A percentile compares a stretch with the other conserved stretches of the same genome.
These are phyloP conservation scores for Aureobasidium pullulans DNA, from an alignment of 2,329 filamentous ascomycete genomes.

Conservation along the genomic window DNA sequence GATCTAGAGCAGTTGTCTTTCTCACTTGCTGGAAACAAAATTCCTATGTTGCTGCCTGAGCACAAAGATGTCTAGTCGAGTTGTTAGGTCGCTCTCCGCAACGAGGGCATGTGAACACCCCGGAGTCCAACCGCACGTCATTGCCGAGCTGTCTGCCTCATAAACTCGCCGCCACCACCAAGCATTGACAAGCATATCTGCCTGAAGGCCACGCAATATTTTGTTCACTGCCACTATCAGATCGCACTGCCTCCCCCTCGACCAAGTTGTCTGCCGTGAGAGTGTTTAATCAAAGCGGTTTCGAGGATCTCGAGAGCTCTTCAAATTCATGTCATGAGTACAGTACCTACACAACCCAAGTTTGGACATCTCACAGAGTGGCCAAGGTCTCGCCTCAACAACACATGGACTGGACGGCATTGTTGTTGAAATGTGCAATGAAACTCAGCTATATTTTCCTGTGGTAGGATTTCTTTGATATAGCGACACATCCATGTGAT, in stretches of 20 bases:
- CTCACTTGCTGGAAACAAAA: not conserved
- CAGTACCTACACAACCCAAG: no score
- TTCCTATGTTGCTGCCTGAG: not conserved
- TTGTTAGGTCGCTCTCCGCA: not conserved
- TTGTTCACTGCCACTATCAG: not conserved
- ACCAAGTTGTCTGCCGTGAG: no score
- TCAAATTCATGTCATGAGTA: no score
- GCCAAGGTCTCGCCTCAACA: no score
- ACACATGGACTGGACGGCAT: no score
- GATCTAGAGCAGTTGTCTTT: not conserved
- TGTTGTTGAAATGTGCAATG: no score
- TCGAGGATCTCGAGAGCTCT: no score
- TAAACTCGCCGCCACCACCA: not conserved
- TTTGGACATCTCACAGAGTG: no score
- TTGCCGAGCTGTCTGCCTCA: not conserved
- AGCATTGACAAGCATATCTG: not conserved
- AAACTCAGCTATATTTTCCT: no score
- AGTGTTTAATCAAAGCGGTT: no score
- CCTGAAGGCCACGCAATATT: not conserved
- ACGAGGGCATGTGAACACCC: conserved; percentile 1
- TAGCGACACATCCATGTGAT: not conserved
- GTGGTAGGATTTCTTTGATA: not conserved
- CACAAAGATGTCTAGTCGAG: not conserved
- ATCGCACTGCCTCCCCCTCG: not conserved
- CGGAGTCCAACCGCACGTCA: not conserved